Percentiles rank a stretch among this genome's conserved stretches.
Evolutionary conservation across 208 protist species (phyloP).

Genomic region (Wallacemonas rigidus): DNA sequence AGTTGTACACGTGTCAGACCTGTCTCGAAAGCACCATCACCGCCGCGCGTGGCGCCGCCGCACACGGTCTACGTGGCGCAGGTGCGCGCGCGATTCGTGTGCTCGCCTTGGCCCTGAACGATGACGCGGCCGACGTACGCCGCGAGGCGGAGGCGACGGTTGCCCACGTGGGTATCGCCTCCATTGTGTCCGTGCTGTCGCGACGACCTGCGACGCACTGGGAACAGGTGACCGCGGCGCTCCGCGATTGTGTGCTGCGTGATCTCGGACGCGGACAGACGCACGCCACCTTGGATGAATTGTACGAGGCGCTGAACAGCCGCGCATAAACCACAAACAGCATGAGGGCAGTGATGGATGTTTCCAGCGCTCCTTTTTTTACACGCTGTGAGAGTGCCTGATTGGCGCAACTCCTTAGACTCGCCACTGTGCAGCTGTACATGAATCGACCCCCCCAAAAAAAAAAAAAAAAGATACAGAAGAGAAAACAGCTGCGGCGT

Average conservation of each 20-base stretch:
- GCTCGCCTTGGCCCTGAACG: conserved; percentile 63
- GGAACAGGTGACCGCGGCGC: conserved; percentile 47
- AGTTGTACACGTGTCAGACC: conserved; percentile 60
- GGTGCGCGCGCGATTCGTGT: conserved; percentile 58
- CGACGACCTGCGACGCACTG: conserved; percentile 45
- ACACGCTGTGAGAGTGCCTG: no score
- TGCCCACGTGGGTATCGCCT: conserved; percentile 32
- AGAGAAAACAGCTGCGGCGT: no score
- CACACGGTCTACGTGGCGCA: conserved; percentile 63
- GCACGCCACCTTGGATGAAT: conserved; percentile 22
- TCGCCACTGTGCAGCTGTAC: no score
- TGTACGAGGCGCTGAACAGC: conserved; percentile 29
- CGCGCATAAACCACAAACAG: no score
- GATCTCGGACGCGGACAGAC: conserved; percentile 33
- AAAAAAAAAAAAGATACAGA: no score
- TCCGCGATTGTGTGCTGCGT: conserved; percentile 65
- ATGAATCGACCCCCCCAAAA: no score
- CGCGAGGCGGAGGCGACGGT: conserved; percentile 61
- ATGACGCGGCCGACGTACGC: conserved; percentile 53
- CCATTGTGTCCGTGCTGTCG: conserved; percentile 37
- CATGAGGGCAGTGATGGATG: not conserved
- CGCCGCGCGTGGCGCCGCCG: conserved; percentile 41
- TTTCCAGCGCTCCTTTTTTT: conserved; percentile 4
- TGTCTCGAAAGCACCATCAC: conserved; percentile 42
- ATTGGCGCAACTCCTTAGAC: no score